A percentile compares a stretch with the other conserved stretches of the same genome.
Evolutionary conservation across 208 protist genomes (phyloP).

Genomic region (Porcisia deanei): DNA sequence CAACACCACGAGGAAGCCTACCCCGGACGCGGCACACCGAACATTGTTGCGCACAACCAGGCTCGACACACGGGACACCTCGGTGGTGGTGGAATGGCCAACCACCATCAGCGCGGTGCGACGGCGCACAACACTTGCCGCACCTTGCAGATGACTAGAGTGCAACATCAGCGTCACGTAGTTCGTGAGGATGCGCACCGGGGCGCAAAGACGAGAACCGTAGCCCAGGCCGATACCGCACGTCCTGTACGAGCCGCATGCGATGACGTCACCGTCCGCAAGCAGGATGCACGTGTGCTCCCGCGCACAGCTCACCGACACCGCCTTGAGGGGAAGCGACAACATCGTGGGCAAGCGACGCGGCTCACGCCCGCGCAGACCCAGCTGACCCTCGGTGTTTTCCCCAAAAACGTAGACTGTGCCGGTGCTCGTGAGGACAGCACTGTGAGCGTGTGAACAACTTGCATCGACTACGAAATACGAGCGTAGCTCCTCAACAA

Average conservation of each 20-base stretch:
- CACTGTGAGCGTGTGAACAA: conserved; percentile 63
- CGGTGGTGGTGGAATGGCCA: conserved; percentile 35
- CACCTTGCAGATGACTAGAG: conserved; percentile 40
- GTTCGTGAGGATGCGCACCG: conserved; percentile 50
- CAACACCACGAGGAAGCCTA: conserved; percentile 60
- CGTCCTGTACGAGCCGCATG: conserved; percentile 49
- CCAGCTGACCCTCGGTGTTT: conserved; percentile 66
- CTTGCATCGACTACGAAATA: conserved; percentile 54
- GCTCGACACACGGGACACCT: conserved; percentile 40
- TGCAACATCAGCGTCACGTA: conserved; percentile 55
- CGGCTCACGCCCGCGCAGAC: conserved; percentile 31
- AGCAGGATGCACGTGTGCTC: conserved; percentile 72
- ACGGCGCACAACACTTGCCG: conserved; percentile 47
- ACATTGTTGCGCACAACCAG: conserved; percentile 41
- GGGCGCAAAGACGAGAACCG: conserved; percentile 34
- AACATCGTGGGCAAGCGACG: conserved; percentile 35
- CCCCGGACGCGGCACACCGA: conserved; percentile 40
- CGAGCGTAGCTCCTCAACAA: conserved; percentile 46
- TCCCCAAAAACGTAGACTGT: conserved; percentile 75
- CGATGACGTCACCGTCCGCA: conserved; percentile 71
- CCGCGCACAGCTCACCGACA: conserved; percentile 55
- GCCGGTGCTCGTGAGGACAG: conserved; percentile 58
- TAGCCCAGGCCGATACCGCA: conserved; percentile 51
- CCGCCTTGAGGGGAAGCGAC: conserved; percentile 43
- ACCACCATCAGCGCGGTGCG: conserved; percentile 39